A percentile compares a stretch with the other conserved stretches of the same genome.
phyloP scores from a whole-genome alignment of 176 grass and related monocot genomes.

The Carex kokanica region DNA sequence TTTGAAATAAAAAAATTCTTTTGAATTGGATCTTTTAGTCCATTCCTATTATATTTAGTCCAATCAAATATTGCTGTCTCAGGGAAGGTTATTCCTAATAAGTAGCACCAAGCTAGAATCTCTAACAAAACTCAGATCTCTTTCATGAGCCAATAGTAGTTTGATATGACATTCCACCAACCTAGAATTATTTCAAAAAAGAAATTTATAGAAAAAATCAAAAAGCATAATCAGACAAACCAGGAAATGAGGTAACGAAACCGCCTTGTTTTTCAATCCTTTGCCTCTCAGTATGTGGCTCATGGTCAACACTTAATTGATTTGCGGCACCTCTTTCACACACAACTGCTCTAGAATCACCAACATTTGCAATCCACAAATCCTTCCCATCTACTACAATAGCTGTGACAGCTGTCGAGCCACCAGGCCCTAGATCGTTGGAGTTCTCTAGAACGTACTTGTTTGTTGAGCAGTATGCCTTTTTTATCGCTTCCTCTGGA shows the following conservation, averaged over 20 bases:
- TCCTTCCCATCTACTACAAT: conserved; percentile 97
- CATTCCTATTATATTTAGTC: background rate
- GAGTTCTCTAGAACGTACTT: conserved; percentile 87
- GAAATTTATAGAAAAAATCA: background rate
- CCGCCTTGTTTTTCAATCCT: conserved; percentile 95
- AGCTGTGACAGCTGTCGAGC: conserved; percentile 95
- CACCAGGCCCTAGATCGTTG: conserved; percentile 77
- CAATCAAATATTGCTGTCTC: background rate
- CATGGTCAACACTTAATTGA: conserved; percentile 95
- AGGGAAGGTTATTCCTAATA: conserved; percentile 11
- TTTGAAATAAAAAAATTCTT: background rate
- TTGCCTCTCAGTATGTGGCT: conserved; percentile 73
- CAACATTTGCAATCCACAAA: conserved; percentile 97
- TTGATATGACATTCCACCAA: conserved; percentile 10
- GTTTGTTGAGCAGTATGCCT: conserved; percentile 81
- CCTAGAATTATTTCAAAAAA: background rate
- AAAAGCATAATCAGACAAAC: conserved; percentile 37
- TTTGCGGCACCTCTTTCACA: conserved; percentile 87
- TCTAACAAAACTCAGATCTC: background rate
- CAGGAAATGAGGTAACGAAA: conserved; percentile 95
- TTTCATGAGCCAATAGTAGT: background rate
- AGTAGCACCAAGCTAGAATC: background rate
- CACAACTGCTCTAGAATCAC: conserved; percentile 81
- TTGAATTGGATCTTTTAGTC: background rate
- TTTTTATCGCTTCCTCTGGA: conserved; percentile 62